phyloP scores from a whole-genome alignment of 306 rosid genomes.

The Prunus persica region DNA sequence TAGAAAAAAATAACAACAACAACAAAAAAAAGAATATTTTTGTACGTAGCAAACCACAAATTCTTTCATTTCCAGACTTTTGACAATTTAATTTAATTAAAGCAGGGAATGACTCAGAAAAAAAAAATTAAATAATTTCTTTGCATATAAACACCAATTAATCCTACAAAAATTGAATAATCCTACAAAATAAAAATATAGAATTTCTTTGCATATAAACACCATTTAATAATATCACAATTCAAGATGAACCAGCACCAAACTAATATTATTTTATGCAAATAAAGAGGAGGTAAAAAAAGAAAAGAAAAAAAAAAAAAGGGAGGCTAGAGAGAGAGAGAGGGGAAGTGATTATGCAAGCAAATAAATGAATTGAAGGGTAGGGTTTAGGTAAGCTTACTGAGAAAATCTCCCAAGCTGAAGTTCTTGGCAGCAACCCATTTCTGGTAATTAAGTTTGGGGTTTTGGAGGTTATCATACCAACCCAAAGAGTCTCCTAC shows the following conservation, averaged over 20 bases:
- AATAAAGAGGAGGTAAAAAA: too few species aligned
- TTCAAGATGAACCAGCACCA: too few species aligned
- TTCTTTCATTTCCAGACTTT: not conserved
- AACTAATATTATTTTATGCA: too few species aligned
- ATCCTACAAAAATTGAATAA: too few species aligned
- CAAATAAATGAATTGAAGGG: not conserved
- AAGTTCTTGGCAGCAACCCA: slow-evolving; percentile 66
- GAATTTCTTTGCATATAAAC: too few species aligned
- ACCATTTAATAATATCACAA: too few species aligned
- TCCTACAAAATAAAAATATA: too few species aligned
- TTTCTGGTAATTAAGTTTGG: slow-evolving; percentile 59
- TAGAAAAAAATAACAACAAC: not conserved
- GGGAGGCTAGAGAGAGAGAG: too few species aligned
- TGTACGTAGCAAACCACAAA: not conserved
- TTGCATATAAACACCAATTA: too few species aligned
- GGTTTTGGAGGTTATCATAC: slow-evolving; percentile 60
- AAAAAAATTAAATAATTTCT: too few species aligned
- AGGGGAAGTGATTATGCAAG: too few species aligned
- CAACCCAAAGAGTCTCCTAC: slow-evolving; percentile 92
- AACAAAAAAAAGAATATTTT: not conserved
- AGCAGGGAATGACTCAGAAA: not conserved
- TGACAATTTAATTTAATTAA: not conserved
- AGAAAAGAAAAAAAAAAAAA: too few species aligned
- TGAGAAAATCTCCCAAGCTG: slow-evolving; percentile 86
- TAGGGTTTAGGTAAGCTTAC: slow-evolving; percentile 37